Percentiles rank a stretch among this genome's conserved stretches.
phyloP scores from a whole-genome alignment of 228 moss, liverwort and hornwort species.

The Sphagnum fallax region DNA sequence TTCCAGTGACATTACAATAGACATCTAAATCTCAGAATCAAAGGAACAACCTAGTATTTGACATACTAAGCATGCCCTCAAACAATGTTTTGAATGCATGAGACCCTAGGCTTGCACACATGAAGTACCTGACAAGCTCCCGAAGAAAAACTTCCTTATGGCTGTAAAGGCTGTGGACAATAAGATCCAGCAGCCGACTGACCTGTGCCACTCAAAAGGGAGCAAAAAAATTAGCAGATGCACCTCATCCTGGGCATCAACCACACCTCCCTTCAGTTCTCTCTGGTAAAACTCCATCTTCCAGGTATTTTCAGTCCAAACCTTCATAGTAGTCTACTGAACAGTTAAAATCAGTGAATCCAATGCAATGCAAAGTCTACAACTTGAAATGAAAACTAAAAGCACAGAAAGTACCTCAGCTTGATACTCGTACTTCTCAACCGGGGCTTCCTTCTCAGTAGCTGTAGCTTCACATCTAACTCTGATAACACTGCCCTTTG shows the following conservation, averaged over 20 bases:
- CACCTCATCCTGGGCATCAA: too few relatives aligned
- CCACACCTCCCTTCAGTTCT: background rate
- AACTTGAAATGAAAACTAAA: background rate
- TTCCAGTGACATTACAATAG: too few relatives aligned
- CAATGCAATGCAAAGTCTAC: background rate
- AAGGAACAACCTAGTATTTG: background rate
- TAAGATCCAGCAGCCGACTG: conserved; percentile 83
- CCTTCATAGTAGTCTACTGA: background rate
- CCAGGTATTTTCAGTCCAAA: background rate
- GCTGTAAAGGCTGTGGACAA: conserved; percentile 98
- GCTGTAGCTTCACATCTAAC: conserved; percentile 65
- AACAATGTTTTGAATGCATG: too few relatives aligned
- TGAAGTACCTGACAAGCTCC: conserved; percentile 76
- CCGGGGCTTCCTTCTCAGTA: conserved; percentile 53
- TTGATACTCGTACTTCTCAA: conserved; percentile 92
- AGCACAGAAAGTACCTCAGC: conserved; percentile 54
- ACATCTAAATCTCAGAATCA: background rate
- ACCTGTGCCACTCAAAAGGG: conserved; percentile 35
- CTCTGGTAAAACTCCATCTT: background rate
- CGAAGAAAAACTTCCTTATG: conserved; percentile 93
- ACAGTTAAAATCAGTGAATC: background rate
- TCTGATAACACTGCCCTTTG: background rate
- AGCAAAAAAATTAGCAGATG: background rate
- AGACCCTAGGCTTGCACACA: too few relatives aligned
- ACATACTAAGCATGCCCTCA: too few relatives aligned